Percentiles rank a stretch among this genome's conserved stretches.
Conservation (phyloP, 345 rosid species). For the Salix caprea region DNA sequence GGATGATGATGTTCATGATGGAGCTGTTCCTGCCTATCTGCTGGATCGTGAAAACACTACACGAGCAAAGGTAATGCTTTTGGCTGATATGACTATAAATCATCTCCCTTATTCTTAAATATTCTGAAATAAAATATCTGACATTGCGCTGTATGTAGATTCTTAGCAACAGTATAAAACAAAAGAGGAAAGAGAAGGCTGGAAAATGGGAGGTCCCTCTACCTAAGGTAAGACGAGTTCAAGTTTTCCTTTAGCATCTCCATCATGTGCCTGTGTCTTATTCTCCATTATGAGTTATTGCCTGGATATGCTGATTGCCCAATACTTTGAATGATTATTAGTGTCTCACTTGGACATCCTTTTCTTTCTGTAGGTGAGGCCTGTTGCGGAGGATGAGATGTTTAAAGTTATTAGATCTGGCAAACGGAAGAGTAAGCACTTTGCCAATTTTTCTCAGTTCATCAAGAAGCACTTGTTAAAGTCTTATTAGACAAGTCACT, state of each 20-base stretch:
- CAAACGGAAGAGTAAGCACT: conserved; percentile 73
- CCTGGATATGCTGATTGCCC: not conserved
- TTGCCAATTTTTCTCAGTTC: not conserved
- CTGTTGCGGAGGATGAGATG: conserved; percentile 99
- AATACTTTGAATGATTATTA: not conserved
- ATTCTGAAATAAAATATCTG: not conserved
- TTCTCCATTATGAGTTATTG: not conserved
- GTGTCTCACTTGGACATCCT: conserved; percentile 1
- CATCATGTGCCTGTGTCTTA: not conserved
- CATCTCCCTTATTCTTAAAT: not conserved
- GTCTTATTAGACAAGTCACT: not conserved
- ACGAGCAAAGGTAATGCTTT: conserved; percentile 60
- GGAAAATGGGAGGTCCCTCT: conserved; percentile 98
- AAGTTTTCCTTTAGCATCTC: not conserved
- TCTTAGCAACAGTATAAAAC: conserved; percentile 89
- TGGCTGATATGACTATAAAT: not conserved
- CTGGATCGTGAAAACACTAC: conserved; percentile 87
- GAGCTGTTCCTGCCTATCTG: conserved; percentile 92
- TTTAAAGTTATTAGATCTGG: conserved; percentile 87
- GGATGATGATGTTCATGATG: conserved; percentile 86
- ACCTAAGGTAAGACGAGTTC: conserved; percentile 51
- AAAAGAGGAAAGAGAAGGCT: conserved; percentile 94
- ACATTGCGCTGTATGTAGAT: conserved; percentile 37
- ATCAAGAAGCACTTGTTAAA: not conserved
- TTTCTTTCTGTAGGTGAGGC: conserved; percentile 66